A percentile compares a stretch with the other conserved stretches of the same genome.
Evolutionary conservation across 768 basidiomycete genomes (phyloP).

Genomic region (Cystofilobasidium ferigula): DNA sequence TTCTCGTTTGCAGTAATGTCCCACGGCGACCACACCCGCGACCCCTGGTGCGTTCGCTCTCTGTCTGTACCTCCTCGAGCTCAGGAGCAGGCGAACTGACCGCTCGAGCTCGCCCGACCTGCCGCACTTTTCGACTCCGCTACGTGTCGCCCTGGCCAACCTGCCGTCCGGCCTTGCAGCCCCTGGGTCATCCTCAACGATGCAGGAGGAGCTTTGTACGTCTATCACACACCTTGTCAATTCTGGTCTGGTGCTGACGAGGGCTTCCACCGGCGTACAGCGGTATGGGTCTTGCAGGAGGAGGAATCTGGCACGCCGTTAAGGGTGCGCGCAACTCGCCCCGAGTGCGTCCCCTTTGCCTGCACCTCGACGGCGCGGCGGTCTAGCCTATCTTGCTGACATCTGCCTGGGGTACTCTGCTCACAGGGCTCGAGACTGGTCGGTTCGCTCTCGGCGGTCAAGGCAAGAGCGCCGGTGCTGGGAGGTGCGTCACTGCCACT

Average conservation of each 20-base stretch:
- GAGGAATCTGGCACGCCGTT: constrained; percentile 96
- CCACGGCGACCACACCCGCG: constrained; percentile 83
- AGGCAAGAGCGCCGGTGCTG: constrained; percentile 93
- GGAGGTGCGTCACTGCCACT: constrained; percentile 74
- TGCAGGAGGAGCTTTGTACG: constrained; percentile 81
- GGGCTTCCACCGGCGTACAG: not conserved
- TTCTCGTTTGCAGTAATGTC: constrained; percentile 55
- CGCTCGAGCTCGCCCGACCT: not conserved
- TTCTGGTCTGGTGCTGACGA: not conserved
- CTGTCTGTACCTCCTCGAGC: not conserved
- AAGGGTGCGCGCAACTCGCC: constrained; percentile 97
- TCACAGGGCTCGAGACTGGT: constrained; percentile 80
- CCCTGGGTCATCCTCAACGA: constrained; percentile 98
- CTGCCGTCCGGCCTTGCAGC: constrained; percentile 42
- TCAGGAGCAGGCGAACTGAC: not conserved
- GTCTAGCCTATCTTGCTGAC: not conserved
- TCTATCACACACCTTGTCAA: not conserved
- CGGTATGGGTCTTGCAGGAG: constrained; percentile 45
- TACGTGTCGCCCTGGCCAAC: not conserved
- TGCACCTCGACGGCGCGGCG: not conserved
- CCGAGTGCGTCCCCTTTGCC: constrained; percentile 48
- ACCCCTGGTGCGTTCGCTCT: constrained; percentile 61
- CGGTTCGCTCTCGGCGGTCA: constrained; percentile 89
- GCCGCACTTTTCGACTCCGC: not conserved
- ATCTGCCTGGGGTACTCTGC: constrained; percentile 7